Conservation (phyloP, 2,329 filamentous ascomycete genomes). For the Ambrosiella beaveri region DNA sequence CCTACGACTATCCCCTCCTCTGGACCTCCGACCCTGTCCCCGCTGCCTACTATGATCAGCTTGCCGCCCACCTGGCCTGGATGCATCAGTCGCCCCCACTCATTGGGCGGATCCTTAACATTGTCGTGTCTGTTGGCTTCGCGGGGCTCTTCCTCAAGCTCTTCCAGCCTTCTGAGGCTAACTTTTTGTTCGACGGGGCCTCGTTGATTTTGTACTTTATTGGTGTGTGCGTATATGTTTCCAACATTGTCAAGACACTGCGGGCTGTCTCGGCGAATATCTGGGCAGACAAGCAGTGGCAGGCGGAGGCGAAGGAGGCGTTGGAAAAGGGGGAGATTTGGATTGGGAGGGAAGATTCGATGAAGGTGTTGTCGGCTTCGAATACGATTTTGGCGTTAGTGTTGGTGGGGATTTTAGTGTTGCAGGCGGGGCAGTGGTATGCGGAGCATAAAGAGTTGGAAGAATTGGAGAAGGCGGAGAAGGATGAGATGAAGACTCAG, state of each 20-base stretch:
- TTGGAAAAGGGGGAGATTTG: constrained; percentile 44
- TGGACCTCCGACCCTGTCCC: constrained; percentile 53
- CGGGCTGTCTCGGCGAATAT: constrained; percentile 60
- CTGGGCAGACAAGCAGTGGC: constrained; percentile 29
- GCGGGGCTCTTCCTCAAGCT: constrained; percentile 85
- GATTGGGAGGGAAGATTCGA: constrained; percentile 69
- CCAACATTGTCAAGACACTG: constrained; percentile 92
- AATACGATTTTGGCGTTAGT: constrained; percentile 93
- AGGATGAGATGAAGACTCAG: constrained; percentile 15
- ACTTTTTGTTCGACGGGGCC: constrained; percentile 84
- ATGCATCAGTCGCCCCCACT: constrained; percentile 81
- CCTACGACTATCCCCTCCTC: constrained; percentile 84
- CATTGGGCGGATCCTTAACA: constrained; percentile 84
- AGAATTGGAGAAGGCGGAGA: constrained; percentile 37
- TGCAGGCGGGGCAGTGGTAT: constrained; percentile 98
- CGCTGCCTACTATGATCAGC: constrained; percentile 58
- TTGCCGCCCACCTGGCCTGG: constrained; percentile 81
- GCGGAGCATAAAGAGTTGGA: constrained; percentile 91
- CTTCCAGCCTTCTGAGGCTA: constrained; percentile 82
- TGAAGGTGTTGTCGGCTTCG: constrained; percentile 81
- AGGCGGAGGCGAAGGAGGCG: constrained; percentile 23
- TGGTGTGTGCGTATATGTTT: constrained; percentile 79
- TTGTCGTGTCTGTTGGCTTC: constrained; percentile 75
- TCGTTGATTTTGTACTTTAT: constrained; percentile 70
- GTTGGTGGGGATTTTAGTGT: constrained; percentile 72